Percentiles rank a stretch among this genome's conserved stretches.
phyloP scores from a whole-genome alignment of 2,329 filamentous ascomycete species.

The Talaromyces amestolkiae region DNA sequence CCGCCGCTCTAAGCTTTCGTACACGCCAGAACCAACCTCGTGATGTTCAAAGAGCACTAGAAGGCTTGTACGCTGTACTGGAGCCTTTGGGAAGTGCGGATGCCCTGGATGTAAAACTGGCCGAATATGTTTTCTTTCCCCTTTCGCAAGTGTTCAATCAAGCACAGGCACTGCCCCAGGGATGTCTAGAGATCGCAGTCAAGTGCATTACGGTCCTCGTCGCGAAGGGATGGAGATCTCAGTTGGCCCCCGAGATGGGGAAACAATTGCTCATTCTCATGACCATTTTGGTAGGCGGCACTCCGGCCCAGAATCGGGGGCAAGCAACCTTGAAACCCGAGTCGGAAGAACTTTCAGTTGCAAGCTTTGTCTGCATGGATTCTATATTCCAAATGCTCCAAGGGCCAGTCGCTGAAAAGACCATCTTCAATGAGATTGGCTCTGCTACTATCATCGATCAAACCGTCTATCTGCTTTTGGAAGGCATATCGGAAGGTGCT shows the following conservation, averaged over 20 bases:
- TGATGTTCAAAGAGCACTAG: conserved; percentile 50
- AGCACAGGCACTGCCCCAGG: conserved; percentile 68
- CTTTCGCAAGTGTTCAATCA: conserved; percentile 80
- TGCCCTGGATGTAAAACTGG: conserved; percentile 72
- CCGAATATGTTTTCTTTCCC: conserved; percentile 94
- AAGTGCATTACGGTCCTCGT: conserved; percentile 73
- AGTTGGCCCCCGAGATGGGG: conserved; percentile 66
- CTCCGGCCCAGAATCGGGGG: conserved; percentile 53
- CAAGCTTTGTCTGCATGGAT: conserved; percentile 67
- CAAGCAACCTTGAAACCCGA: conserved; percentile 29
- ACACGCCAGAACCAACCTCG: conserved; percentile 45
- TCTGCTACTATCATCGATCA: conserved; percentile 79
- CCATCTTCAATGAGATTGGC: conserved; percentile 51
- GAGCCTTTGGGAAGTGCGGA: conserved; percentile 40
- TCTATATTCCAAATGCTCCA: conserved; percentile 63
- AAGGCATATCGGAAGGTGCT: conserved; percentile 63
- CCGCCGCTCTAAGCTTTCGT: conserved; percentile 52
- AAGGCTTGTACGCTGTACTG: conserved; percentile 42
- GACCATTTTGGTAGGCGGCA: conserved; percentile 74
- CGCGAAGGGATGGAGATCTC: conserved; percentile 71
- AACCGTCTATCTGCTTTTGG: conserved; percentile 74
- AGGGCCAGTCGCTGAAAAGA: conserved; percentile 44
- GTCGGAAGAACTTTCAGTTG: conserved; percentile 71
- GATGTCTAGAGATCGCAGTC: conserved; percentile 69
- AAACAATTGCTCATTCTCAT: conserved; percentile 84